Evolutionary conservation across 306 rosid genomes (phyloP).

Genomic region (Vachellia pachyceras): DNA sequence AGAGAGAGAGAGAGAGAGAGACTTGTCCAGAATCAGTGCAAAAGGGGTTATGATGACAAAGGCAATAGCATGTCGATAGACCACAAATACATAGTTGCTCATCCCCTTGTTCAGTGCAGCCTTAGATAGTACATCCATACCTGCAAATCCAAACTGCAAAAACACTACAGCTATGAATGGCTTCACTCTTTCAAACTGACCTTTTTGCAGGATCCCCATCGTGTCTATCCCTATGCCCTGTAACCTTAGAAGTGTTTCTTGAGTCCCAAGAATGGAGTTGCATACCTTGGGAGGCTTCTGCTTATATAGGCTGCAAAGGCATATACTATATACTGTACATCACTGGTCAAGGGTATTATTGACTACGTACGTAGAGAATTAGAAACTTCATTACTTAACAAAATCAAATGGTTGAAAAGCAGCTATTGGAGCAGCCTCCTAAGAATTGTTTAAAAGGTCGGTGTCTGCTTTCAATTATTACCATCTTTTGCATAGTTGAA

Average conservation of each 20-base stretch:
- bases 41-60: constrained; percentile 70
- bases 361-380: constrained; percentile 16
- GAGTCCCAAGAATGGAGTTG: constrained; percentile 44
- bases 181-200: constrained; percentile 47
- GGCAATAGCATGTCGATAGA: constrained; percentile 88
- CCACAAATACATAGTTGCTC: constrained; percentile 90
- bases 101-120: constrained; percentile 90
- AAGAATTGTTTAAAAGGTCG: constrained; percentile 27
- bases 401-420: constrained; percentile 37
- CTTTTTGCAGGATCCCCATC: constrained; percentile 42
- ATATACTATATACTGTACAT: no score
- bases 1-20: background rate
- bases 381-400: constrained; percentile 35
- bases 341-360: background rate
- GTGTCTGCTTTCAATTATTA: constrained; percentile 51
- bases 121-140: constrained; percentile 84
- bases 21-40: constrained; percentile 83
- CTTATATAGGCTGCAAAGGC: constrained; percentile 45
- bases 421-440: constrained; percentile 25
- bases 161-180: constrained; percentile 82
- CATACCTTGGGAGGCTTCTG: constrained; percentile 12
- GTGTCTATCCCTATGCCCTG: constrained; percentile 25
- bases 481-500: constrained; percentile 49
- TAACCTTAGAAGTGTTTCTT: constrained; percentile 27
- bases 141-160: constrained; percentile 91